Conservation (phyloP, 306 rosid genomes). For the Canavalia ensiformis region DNA sequence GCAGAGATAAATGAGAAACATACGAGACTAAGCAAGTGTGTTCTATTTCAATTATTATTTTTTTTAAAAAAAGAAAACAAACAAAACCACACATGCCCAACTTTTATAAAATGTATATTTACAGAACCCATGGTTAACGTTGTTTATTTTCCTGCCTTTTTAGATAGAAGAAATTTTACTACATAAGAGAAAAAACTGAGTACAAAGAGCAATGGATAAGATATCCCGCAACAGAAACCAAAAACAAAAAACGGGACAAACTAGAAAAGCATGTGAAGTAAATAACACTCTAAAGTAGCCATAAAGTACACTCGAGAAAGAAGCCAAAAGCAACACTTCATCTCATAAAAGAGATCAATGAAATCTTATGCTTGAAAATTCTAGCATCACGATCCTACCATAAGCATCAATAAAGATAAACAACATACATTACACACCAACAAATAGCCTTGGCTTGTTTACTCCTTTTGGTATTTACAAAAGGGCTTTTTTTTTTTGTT, state of each 20-base stretch:
- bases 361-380: neutral
- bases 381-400: neutral
- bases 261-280: too few species aligned
- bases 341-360: neutral
- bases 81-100: neutral
- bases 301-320: constrained; percentile 19
- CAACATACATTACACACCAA: neutral
- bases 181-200: neutral
- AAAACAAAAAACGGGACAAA: neutral
- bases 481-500: too few species aligned
- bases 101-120: neutral
- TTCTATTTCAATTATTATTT: constrained; percentile 32
- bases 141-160: neutral
- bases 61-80: neutral
- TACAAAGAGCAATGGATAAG: neutral
- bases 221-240: neutral
- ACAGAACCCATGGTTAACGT: neutral
- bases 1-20: constrained; percentile 36
- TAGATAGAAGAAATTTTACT: neutral
- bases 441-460: constrained; percentile 4
- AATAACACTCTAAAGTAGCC: neutral
- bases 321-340: neutral
- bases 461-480: neutral
- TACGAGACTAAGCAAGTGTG: neutral
- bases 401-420: neutral